Base-by-base conservation (phyloP, 331 rosid species). In the Phaseolus coccineus region DNA sequence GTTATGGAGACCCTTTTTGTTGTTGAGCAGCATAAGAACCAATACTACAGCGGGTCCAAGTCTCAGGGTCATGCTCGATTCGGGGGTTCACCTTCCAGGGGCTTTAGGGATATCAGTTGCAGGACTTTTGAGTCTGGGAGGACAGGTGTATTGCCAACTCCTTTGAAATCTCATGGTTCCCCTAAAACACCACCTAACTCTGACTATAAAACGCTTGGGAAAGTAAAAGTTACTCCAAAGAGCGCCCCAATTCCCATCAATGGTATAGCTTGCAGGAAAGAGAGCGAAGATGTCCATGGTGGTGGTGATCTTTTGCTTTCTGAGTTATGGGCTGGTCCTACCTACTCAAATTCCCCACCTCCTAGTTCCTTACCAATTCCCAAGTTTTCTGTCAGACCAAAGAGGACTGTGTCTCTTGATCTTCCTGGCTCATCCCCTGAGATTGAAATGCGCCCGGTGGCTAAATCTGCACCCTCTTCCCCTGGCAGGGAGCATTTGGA, bases 261-360 rank as follows among this genome's bases (percentile, higher is more conserved):
- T 69, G 62, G 35, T 4, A 83, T 85, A 27, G 40, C 1, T 62
- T 71, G 40, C 63, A 62, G 53, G 80, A 87, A 80, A 40, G 87
- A 68, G 28, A 72, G 48, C 53, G 92, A 87, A 58, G 87, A 83
- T 16, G 44, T 81, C 19, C 47, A 68, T 58, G 50, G 53, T 46
- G 87, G 58, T 30, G 87, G 1, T 37, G 82, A 80, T 2, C 65
- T 91, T 73, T 88, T 90, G n/a, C 63, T 89, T 65, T 89, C 96
- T 33, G 98, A 92, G 84, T 92, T 87, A 19, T 94, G 98, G 98
- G 98, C 98, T 68, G 97, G 98, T 44, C 97, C 98, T 24, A 87
- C 98, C 24, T 94, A 94, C 87, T 94, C 97, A 3, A 94, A 94
- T 83, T 94, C 98, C 0, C 98, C 98, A 0, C 97, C 98, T 8